Evolutionary conservation across 805 yeast species (phyloP), one percentile per base, ranked within the genome.

Genomic region (Saccharomycopsis fibuligera): DNA sequence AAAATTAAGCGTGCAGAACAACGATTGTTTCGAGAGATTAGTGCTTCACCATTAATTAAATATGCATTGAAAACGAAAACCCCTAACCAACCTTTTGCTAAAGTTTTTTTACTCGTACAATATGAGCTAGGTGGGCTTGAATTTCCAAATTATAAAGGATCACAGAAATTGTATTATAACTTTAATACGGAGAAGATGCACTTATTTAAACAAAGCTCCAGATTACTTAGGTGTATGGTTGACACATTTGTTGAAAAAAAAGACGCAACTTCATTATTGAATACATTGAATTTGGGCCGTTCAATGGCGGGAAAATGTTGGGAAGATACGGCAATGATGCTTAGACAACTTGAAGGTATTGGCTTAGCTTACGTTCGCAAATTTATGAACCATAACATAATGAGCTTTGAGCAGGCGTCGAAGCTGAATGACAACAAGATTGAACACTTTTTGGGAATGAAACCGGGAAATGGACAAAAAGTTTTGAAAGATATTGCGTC

Each of bases 111-210:
- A 5, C 22, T 75, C 8, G 59, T 75, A 6, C 81, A 78, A 52
- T 72, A 65, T 57, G 80, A 75, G 45, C 61, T 78, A 6, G 76
- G 80, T 1, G 77, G 78, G 0, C 41, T 71, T 3, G 77, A 72
- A 24, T 72, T 60, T 45, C 81, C 81, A 1, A 56, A 55, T 2
- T 72, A 67, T 48, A 64, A 59, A 4, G 77, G 74, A 1, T 64
- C 76, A 1, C 44, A 52, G 25, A 69, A 68, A 42, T 59, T 67
- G 14, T 69, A 66, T 35, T 64, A 66, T 25, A 56, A 68, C 2
- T 68, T 78, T 52, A 55, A 63, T 5, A 68, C 70, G 30, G 83
- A 78, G 46, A 74, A 72, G 48, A 39, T 63, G 10, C 54, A 60
- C n/a, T 64, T 73, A 3, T 68, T 74, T 53, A 68, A 68, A 50